A percentile compares a stretch with the other conserved stretches of the same genome.
Conservation (phyloP, 202 grass and related monocot species). For the Dendrocalamus latiflorus region DNA sequence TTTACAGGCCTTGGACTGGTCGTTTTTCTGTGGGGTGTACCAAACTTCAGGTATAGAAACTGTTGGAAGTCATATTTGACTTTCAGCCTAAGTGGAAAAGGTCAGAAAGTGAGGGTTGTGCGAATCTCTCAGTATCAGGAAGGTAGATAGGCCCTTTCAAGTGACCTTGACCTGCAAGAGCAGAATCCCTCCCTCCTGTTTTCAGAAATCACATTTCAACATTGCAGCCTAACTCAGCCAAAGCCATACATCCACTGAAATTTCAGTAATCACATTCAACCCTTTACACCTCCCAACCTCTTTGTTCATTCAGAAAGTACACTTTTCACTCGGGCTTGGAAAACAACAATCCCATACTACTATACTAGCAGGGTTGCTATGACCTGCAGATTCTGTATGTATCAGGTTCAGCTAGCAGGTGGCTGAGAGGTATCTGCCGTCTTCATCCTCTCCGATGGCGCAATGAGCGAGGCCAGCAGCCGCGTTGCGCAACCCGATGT, state of each 20-base stretch:
- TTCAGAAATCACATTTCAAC: not conserved
- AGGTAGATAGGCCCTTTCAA: not conserved
- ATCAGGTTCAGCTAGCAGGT: not conserved
- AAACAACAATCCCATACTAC: not conserved
- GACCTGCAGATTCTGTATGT: not conserved
- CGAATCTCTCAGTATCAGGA: not conserved
- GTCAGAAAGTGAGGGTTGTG: not conserved
- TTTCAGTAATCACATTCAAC: not conserved
- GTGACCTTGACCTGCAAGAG: not conserved
- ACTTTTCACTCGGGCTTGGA: not conserved
- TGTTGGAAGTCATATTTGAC: not conserved
- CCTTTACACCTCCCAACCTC: not conserved
- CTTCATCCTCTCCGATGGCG: not conserved
- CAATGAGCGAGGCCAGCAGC: too few relatives aligned
- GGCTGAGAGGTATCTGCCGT: not conserved
- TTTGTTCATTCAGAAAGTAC: not conserved
- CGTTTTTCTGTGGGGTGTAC: not conserved
- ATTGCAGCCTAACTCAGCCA: not conserved
- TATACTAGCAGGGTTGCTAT: too few relatives aligned
- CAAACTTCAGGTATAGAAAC: not conserved
- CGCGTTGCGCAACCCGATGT: too few relatives aligned
- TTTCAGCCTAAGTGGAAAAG: not conserved
- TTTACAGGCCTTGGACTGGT: not conserved
- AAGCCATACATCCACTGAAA: constrained; percentile 13
- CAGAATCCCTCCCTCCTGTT: not conserved